phyloP scores from a whole-genome alignment of 2,329 filamentous ascomycete genomes.

The Colletotrichum sp. region DNA sequence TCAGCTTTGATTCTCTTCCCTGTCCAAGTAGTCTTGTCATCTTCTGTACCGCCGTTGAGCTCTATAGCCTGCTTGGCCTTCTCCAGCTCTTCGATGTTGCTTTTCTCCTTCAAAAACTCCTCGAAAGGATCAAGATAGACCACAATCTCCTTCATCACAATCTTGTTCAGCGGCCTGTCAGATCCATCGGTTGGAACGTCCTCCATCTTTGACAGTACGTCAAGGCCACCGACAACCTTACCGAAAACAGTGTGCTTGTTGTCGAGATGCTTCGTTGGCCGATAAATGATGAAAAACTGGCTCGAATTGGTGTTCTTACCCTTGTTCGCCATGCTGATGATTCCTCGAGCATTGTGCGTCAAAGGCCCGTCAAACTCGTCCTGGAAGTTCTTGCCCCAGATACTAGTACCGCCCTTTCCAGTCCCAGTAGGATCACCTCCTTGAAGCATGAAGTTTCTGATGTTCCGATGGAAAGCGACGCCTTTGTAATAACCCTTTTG shows the following conservation, averaged over 20 bases:
- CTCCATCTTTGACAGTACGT: conserved; percentile 79
- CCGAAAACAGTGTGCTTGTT: conserved; percentile 98
- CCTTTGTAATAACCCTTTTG: conserved; percentile 90
- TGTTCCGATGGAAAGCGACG: conserved; percentile 90
- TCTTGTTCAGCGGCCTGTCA: conserved; percentile 77
- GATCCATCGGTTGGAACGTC: conserved; percentile 75
- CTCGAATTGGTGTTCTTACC: conserved; percentile 96
- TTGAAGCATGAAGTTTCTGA: conserved; percentile 97
- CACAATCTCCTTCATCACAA: conserved; percentile 81
- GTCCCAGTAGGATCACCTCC: conserved; percentile 94
- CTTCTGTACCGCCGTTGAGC: conserved; percentile 75
- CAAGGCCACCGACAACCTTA: conserved; percentile 77
- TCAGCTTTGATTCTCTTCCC: conserved; percentile 83
- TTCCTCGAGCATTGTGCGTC: conserved; percentile 81
- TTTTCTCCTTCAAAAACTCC: conserved; percentile 82
- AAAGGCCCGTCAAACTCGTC: conserved; percentile 92
- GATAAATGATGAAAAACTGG: conserved; percentile 95
- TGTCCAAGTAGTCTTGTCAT: conserved; percentile 94
- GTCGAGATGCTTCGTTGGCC: conserved; percentile 83
- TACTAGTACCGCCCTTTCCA: conserved; percentile 84
- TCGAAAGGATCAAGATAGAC: conserved; percentile 95
- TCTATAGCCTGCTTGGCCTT: conserved; percentile 66
- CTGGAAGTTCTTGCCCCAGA: conserved; percentile 93
- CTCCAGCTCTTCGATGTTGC: conserved; percentile 63
- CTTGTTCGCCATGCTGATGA: conserved; percentile 96